Conservation (phyloP, 140 eudicot species). For the Stevia rebaudiana region DNA sequence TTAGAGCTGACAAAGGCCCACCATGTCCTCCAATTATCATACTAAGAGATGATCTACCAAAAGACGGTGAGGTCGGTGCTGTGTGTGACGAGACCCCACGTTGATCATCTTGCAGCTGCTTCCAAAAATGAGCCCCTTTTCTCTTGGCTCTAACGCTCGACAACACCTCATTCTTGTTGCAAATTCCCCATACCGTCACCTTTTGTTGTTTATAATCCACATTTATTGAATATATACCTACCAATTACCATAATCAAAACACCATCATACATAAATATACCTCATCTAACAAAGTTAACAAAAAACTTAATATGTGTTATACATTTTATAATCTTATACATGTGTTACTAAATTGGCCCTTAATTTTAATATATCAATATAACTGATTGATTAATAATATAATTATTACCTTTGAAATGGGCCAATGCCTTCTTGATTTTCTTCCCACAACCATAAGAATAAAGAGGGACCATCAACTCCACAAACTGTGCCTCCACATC, state of each 20-base stretch:
- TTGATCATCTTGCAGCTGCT: slow-evolving; percentile 28
- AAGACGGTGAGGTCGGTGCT: not conserved
- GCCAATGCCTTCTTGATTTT: slow-evolving; percentile 79
- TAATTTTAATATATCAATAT: not conserved
- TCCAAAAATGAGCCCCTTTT: slow-evolving; percentile 81
- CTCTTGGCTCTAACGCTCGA: slow-evolving; percentile 55
- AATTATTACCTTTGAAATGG: slow-evolving; percentile 73
- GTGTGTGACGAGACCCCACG: not conserved
- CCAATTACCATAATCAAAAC: too few species aligned
- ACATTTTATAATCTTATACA: too few species aligned
- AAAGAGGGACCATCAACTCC: slow-evolving; percentile 90
- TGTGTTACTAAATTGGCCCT: too few species aligned
- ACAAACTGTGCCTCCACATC: slow-evolving; percentile 89
- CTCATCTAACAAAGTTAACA: too few species aligned
- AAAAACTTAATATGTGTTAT: too few species aligned
- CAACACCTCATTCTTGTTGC: slow-evolving; percentile 81
- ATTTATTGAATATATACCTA: slow-evolving; percentile 67
- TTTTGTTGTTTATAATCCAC: slow-evolving; percentile 73
- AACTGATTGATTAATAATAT: not conserved
- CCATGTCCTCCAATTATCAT: too few species aligned
- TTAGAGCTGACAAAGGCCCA: slow-evolving; percentile 30
- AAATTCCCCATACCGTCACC: slow-evolving; percentile 94
- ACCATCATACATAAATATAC: not conserved
- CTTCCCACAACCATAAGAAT: slow-evolving; percentile 83
- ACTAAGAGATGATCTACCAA: not conserved